These are phyloP conservation scores for Kluyveromyces nonfermentans DNA, from an alignment of 805 yeast genomes.

Conservation along the genomic window DNA sequence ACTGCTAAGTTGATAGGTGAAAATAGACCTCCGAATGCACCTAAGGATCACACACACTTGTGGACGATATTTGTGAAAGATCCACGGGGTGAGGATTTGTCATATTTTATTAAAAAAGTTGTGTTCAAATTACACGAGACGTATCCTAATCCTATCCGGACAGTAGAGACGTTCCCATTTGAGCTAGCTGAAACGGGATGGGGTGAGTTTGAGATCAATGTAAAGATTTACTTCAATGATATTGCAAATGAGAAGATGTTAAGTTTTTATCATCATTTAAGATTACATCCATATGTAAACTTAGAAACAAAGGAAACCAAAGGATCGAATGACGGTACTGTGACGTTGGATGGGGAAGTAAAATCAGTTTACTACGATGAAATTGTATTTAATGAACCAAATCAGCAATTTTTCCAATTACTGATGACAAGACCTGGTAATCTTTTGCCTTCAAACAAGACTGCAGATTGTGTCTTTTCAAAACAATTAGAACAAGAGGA, in stretches of 20 bases:
- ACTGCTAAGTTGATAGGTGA: conserved; percentile 58
- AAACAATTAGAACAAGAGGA: conserved; percentile 58
- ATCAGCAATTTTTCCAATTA: conserved; percentile 74
- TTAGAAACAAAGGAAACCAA: conserved; percentile 16
- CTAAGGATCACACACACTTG: conserved; percentile 84
- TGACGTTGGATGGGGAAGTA: conserved; percentile 32
- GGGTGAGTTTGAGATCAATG: conserved; percentile 96
- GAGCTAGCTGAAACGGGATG: conserved; percentile 97
- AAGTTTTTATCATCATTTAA: conserved; percentile 78
- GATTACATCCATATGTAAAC: conserved; percentile 73
- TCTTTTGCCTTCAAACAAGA: conserved; percentile 35
- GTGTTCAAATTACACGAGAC: conserved; percentile 95
- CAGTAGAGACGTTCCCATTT: conserved; percentile 84
- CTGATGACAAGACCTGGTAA: conserved; percentile 62
- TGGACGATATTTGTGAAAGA: conserved; percentile 92
- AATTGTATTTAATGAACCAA: conserved; percentile 90
- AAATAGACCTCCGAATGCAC: conserved; percentile 50
- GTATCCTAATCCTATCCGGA: conserved; percentile 75
- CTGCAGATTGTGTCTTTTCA: conserved; percentile 32
- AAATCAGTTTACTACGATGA: conserved; percentile 73
- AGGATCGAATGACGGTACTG: conserved; percentile 14
- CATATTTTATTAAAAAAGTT: conserved; percentile 78
- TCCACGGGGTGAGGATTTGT: conserved; percentile 69
- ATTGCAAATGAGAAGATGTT: conserved; percentile 84
- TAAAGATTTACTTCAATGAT: conserved; percentile 77